A percentile compares a stretch with the other conserved stretches of the same genome.
Conservation (phyloP, 306 rosid species). For the Castanopsis chinensis region DNA sequence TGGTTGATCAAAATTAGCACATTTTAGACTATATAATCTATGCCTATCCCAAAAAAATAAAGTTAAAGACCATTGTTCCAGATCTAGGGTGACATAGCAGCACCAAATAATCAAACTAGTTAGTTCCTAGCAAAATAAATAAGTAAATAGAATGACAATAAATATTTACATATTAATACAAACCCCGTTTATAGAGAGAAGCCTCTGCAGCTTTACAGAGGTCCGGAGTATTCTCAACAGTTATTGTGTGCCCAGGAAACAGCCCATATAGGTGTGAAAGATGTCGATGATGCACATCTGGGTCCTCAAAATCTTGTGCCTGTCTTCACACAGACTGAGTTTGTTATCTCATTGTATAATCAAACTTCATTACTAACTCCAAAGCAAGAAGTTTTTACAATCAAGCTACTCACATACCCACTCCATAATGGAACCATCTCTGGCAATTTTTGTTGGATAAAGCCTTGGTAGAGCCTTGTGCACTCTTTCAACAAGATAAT, state of each 20-base stretch:
- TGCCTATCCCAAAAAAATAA: too few species aligned
- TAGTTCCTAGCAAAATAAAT: neutral
- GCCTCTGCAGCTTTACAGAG: constrained; percentile 54
- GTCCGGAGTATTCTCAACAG: constrained; percentile 44
- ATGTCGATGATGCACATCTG: constrained; percentile 70
- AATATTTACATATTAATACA: neutral
- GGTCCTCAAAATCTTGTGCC: constrained; percentile 68
- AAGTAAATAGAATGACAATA: neutral
- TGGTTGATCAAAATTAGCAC: too few species aligned
- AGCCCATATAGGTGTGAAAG: constrained; percentile 73
- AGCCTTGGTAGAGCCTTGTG: constrained; percentile 44
- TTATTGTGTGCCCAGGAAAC: constrained; percentile 72
- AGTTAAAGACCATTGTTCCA: neutral
- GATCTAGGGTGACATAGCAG: neutral
- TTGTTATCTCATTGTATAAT: neutral
- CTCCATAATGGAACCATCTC: constrained; percentile 81
- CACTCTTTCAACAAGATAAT: constrained; percentile 36
- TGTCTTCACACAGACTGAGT: constrained; percentile 20
- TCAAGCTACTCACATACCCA: constrained; percentile 47
- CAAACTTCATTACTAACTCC: neutral
- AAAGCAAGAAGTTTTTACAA: neutral
- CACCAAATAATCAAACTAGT: neutral
- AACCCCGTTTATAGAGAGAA: constrained; percentile 70
- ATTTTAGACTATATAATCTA: too few species aligned
- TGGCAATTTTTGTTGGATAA: constrained; percentile 48